phyloP scores from a whole-genome alignment of 2,329 filamentous ascomycete species.

The Leptographium lundbergii region DNA sequence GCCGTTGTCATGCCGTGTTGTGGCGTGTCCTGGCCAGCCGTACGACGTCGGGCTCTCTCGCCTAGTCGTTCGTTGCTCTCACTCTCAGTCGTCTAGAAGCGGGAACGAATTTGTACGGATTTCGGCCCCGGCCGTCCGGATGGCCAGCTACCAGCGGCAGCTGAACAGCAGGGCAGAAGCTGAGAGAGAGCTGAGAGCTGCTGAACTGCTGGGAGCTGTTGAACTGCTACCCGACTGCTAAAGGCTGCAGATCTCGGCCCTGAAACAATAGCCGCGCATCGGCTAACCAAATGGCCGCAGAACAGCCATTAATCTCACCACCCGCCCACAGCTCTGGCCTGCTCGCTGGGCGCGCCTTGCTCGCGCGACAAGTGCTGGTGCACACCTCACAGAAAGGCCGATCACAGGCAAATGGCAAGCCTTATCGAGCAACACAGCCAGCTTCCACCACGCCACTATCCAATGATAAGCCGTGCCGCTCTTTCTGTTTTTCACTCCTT shows the following conservation, averaged over 20 bases:
- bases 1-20: not conserved
- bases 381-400: not conserved
- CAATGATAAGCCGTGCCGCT: not conserved
- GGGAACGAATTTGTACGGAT: not conserved
- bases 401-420: not conserved
- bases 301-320: not conserved
- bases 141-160: not conserved
- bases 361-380: too few species aligned
- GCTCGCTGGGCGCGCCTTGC: too few species aligned
- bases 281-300: not conserved
- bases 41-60: not conserved
- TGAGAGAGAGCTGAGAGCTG: too few species aligned
- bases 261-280: not conserved
- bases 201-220: too few species aligned
- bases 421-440: not conserved
- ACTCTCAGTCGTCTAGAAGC: too few species aligned
- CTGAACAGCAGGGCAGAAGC: not conserved
- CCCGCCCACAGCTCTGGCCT: too few species aligned
- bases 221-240: too few species aligned
- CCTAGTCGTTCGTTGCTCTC: not conserved
- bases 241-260: not conserved
- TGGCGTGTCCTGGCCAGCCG: not conserved
- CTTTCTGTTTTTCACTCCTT: not conserved
- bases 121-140: not conserved
- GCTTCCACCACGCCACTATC: not conserved